These are phyloP conservation scores for Brettanomyces naardenensis DNA, from an alignment of 805 yeast species.

Conservation along the genomic window DNA sequence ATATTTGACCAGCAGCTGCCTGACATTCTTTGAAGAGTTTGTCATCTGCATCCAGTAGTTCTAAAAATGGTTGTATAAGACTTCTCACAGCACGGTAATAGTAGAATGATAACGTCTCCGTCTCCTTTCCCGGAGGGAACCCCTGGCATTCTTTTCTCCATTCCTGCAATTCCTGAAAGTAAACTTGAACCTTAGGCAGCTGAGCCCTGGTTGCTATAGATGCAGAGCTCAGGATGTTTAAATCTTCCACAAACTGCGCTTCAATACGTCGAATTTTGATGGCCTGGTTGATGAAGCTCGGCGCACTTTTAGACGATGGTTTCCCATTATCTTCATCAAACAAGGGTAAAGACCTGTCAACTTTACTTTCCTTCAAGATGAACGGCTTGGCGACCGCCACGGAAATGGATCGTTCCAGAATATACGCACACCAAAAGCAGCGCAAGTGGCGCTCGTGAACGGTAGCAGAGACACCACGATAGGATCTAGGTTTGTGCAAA, in stretches of 20 bases:
- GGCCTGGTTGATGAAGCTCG: constrained; percentile 48
- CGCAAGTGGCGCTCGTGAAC: constrained; percentile 36
- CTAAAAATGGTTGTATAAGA: constrained; percentile 57
- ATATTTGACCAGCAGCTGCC: constrained; percentile 64
- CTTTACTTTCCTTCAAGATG: constrained; percentile 41
- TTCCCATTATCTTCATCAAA: constrained; percentile 38
- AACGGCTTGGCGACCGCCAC: constrained; percentile 56
- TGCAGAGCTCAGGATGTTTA: constrained; percentile 31
- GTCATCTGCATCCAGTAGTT: constrained; percentile 52
- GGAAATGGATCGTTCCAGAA: constrained; percentile 54
- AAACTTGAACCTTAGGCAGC: constrained; percentile 42
- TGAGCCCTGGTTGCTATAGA: constrained; percentile 28
- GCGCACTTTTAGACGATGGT: constrained; percentile 26
- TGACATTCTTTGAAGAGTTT: constrained; percentile 57
- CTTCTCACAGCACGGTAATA: constrained; percentile 54
- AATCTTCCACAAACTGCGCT: constrained; percentile 46
- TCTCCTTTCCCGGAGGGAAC: constrained; percentile 42
- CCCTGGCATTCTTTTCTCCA: constrained; percentile 51
- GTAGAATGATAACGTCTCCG: constrained; percentile 49
- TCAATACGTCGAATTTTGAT: constrained; percentile 51
- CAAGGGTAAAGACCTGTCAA: constrained; percentile 40
- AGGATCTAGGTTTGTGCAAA: constrained; percentile 30
- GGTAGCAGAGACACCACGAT: constrained; percentile 21
- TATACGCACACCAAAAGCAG: constrained; percentile 57
- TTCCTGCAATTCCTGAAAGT: constrained; percentile 44